phyloP scores from a whole-genome alignment of 2,329 filamentous ascomycete genomes.

The Venturia carpophila region DNA sequence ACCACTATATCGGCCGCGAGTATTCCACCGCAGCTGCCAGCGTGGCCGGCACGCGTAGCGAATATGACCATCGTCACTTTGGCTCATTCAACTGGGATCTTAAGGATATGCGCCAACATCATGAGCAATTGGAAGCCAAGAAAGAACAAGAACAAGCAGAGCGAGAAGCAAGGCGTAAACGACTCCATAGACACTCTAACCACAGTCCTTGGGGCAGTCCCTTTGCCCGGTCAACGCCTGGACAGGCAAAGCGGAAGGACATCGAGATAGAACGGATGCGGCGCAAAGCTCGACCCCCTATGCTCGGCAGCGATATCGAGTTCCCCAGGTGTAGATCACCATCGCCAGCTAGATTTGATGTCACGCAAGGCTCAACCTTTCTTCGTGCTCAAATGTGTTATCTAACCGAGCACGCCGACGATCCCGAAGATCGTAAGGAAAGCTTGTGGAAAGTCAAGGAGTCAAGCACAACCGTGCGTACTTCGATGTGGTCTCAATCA shows the following conservation, averaged over 20 bases:
- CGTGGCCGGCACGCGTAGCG: constrained; percentile 4
- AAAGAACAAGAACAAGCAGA: constrained; percentile 23
- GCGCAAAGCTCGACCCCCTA: constrained; percentile 63
- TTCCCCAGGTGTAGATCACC: constrained; percentile 81
- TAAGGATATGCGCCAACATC: constrained; percentile 72
- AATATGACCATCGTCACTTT: constrained; percentile 14
- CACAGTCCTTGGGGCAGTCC: constrained; percentile 34
- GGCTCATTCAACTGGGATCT: constrained; percentile 56
- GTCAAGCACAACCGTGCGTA: not conserved
- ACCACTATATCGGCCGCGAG: constrained; percentile 63
- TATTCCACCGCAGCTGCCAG: constrained; percentile 39
- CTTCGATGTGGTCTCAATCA: constrained; percentile 28
- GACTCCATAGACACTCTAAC: not conserved
- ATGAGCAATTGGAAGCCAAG: constrained; percentile 53
- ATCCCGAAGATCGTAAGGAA: constrained; percentile 40
- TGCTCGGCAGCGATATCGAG: constrained; percentile 73
- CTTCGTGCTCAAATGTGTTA: constrained; percentile 43
- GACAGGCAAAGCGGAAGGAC: not conserved
- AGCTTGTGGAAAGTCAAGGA: constrained; percentile 55
- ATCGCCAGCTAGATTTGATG: constrained; percentile 74
- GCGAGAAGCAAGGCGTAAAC: constrained; percentile 20
- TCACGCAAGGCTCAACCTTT: constrained; percentile 55
- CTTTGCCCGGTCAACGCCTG: constrained; percentile 21
- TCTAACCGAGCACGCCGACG: constrained; percentile 37
- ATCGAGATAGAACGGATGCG: constrained; percentile 46